Evolutionary conservation across 371 early-diverging fungal genomes (phyloP), one percentile per base, ranked within the genome.

Genomic region (Mucor circinelloides): DNA sequence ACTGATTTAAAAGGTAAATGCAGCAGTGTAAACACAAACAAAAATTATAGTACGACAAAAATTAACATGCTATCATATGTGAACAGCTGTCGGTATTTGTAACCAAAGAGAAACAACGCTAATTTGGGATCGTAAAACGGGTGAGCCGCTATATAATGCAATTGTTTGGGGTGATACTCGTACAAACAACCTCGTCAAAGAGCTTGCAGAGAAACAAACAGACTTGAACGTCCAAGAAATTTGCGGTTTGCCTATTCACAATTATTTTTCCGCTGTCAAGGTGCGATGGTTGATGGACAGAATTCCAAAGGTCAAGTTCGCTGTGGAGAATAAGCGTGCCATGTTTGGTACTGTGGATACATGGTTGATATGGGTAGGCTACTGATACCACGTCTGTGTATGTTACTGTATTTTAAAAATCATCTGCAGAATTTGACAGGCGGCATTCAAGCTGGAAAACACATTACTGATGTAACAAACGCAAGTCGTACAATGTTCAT

Each of bases 91-190:
- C 38, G 98, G 98, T 28, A 90, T 98, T 64, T 96, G 97, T 52
- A 98, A 97, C 78, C 98, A 98, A 80, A 89, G 98, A 68, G 98
- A 98, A 74, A 96, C 98, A 6, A 90, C 92, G 4, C 83, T 95
- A 36, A 90, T 86, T 12, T 98, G 97, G 96, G 95, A 97, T 79
- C 78, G 74, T 40, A 75, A 62, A 28, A 94, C 95, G 2, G 97
- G 97, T 56, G 71, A 89, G 66, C 92, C 94, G 0, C 81, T 98
- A 23, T 87, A 91, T 66, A 89, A 94, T 67, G 98, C 98, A 15
- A 91, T 98, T 61, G 95, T 97, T 31, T 98, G 98, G 98, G 90
- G 90, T 61, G 98, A 98, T 73, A 87, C 91, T 28, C 89, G 98
- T 63, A 97, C 97, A 8, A 79, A 86, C 59, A 84, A 82, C 17